A percentile compares a stretch with the other conserved stretches of the same genome.
Conservation (phyloP, 352 stramenopile species). For the Blastocystis sp. region DNA sequence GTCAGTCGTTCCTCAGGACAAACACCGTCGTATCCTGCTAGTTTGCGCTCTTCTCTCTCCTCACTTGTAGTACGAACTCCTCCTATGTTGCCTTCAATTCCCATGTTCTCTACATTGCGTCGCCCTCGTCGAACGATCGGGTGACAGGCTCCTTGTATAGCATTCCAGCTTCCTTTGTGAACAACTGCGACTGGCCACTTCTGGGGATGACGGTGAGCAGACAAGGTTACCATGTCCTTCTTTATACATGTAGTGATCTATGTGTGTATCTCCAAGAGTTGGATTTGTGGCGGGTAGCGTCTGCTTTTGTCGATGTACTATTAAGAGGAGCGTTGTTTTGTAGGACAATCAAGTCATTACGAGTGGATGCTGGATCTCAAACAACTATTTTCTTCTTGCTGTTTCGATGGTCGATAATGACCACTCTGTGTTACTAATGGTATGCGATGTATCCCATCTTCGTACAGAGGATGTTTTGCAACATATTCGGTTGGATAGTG, state of each 20-base stretch:
- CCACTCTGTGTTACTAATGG: background rate
- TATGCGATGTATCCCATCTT: background rate
- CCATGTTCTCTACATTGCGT: background rate
- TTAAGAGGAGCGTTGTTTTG: background rate
- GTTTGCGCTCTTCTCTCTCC: background rate
- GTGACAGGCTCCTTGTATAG: background rate
- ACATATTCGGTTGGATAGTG: background rate
- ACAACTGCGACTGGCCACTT: constrained; percentile 12
- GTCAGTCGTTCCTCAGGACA: background rate
- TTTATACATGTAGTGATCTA: constrained; percentile 9
- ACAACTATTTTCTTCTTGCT: background rate
- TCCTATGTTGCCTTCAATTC: constrained; percentile 40
- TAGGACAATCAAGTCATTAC: constrained; percentile 35
- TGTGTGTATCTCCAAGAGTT: background rate
- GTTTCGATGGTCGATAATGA: background rate
- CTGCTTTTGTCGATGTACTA: background rate
- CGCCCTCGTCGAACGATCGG: background rate
- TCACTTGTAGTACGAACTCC: background rate
- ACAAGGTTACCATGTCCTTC: background rate
- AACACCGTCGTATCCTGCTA: background rate
- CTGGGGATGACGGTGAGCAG: background rate
- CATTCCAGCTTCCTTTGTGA: constrained; percentile 1
- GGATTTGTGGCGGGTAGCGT: background rate
- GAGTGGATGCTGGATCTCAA: background rate
- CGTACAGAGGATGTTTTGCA: background rate